A percentile compares a stretch with the other conserved stretches of the same genome.
Evolutionary conservation across 2,329 filamentous ascomycete genomes (phyloP).

Genomic region (Fusarium mundagurra): DNA sequence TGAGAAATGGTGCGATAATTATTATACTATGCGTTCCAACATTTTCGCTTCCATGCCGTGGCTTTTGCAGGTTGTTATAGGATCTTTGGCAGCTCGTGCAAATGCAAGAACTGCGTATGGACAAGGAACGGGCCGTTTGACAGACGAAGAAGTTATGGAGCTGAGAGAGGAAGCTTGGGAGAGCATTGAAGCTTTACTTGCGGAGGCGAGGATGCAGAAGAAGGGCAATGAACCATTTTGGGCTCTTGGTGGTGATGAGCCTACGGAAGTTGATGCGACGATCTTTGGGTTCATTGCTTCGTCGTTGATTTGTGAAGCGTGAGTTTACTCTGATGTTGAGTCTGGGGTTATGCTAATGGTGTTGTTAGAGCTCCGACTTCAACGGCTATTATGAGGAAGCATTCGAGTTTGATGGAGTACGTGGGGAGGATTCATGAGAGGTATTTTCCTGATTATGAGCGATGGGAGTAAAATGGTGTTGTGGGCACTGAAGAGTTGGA

Average conservation of each 20-base stretch:
- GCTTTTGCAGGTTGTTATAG: conserved; percentile 61
- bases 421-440: conserved; percentile 62
- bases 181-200: conserved; percentile 57
- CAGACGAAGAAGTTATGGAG: conserved; percentile 57
- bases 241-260: conserved; percentile 61
- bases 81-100: conserved; percentile 58
- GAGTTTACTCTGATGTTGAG: conserved; percentile 44
- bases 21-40: conserved; percentile 65
- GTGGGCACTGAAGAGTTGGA: background rate
- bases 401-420: conserved; percentile 64
- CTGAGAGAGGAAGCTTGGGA: conserved; percentile 65
- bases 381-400: conserved; percentile 54
- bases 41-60: conserved; percentile 61
- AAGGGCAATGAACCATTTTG: conserved; percentile 59
- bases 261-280: conserved; percentile 66
- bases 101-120: conserved; percentile 58
- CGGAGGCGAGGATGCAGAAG: conserved; percentile 44
- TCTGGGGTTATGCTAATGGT: background rate
- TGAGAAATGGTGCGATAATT: conserved; percentile 70
- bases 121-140: conserved; percentile 65
- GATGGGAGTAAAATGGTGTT: conserved; percentile 41
- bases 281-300: conserved; percentile 68
- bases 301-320: conserved; percentile 63
- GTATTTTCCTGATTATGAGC: conserved; percentile 68
- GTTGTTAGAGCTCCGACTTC: conserved; percentile 57